These are phyloP conservation scores for Syzygium aqueum DNA, from an alignment of 345 rosid species.

Conservation along the genomic window DNA sequence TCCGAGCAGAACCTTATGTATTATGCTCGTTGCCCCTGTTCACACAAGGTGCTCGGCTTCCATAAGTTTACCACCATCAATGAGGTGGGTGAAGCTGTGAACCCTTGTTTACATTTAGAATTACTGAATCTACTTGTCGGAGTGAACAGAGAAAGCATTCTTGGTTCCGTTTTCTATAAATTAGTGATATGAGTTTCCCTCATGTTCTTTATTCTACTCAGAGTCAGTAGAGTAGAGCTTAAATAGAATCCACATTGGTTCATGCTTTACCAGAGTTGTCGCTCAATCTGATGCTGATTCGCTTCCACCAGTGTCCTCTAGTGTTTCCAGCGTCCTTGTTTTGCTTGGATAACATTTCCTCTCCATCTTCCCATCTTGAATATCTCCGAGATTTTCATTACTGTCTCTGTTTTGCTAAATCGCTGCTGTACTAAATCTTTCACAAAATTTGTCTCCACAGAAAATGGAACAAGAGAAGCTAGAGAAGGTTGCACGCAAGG, in stretches of 20 bases:
- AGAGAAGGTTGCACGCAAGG: constrained; percentile 89
- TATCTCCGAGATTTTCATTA: neutral
- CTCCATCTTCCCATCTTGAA: neutral
- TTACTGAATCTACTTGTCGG: neutral
- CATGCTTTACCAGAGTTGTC: neutral
- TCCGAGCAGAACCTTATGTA: neutral
- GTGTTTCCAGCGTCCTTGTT: neutral
- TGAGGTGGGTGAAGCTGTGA: neutral
- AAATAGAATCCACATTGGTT: neutral
- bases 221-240: neutral
- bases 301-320: neutral
- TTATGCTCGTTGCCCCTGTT: neutral
- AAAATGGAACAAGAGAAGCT: constrained; percentile 86
- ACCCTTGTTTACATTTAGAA: neutral
- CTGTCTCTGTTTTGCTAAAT: neutral
- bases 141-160: neutral
- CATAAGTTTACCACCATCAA: neutral
- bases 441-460: constrained; percentile 28
- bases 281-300: neutral
- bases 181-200: neutral
- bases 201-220: neutral
- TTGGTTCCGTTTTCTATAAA: neutral
- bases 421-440: neutral
- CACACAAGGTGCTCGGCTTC: neutral
- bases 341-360: neutral